A percentile compares a stretch with the other conserved stretches of the same genome.
These are phyloP conservation scores for Venturiaceae sp. DNA, from an alignment of 2,329 filamentous ascomycete species.

Conservation along the genomic window DNA sequence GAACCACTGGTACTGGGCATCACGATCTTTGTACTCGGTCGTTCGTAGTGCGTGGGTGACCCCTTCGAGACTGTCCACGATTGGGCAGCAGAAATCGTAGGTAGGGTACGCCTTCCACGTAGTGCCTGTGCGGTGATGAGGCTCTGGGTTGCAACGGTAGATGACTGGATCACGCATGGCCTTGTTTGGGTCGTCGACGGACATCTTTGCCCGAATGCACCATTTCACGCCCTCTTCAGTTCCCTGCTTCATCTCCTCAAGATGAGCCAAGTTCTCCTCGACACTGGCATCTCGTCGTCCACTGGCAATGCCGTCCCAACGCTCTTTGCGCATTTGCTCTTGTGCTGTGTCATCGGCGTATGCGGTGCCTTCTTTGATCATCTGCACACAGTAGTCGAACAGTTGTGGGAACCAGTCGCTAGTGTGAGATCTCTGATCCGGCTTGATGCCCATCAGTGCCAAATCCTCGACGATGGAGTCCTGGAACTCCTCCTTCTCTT, in stretches of 20 bases:
- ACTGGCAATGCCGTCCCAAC: conserved; percentile 75
- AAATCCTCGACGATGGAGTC: conserved; percentile 91
- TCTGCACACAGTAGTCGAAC: conserved; percentile 72
- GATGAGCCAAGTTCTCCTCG: conserved; percentile 77
- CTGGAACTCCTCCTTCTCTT: conserved; percentile 95
- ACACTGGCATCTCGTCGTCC: conserved; percentile 66
- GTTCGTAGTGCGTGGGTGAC: conserved; percentile 76
- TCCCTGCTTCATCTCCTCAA: conserved; percentile 88
- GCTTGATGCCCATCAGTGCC: conserved; percentile 81
- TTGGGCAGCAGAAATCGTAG: conserved; percentile 78
- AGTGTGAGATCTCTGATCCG: conserved; percentile 79
- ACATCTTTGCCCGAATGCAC: conserved; percentile 94
- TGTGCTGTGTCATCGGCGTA: conserved; percentile 93
- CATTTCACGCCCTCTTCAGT: conserved; percentile 69
- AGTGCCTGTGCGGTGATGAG: conserved; percentile 68
- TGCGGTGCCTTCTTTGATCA: conserved; percentile 79
- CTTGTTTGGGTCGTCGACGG: conserved; percentile 85
- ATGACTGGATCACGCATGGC: conserved; percentile 95
- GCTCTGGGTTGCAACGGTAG: conserved; percentile 75
- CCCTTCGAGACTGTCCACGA: conserved; percentile 71
- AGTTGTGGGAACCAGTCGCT: conserved; percentile 93
- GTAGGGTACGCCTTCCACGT: conserved; percentile 82
- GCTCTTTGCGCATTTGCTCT: conserved; percentile 76
- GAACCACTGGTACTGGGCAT: conserved; percentile 83
- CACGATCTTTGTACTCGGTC: conserved; percentile 80